Evolutionary conservation across 208 protist genomes (phyloP), one percentile per base, ranked within the genome.

Genomic region (Trypanosoma rangeli): DNA sequence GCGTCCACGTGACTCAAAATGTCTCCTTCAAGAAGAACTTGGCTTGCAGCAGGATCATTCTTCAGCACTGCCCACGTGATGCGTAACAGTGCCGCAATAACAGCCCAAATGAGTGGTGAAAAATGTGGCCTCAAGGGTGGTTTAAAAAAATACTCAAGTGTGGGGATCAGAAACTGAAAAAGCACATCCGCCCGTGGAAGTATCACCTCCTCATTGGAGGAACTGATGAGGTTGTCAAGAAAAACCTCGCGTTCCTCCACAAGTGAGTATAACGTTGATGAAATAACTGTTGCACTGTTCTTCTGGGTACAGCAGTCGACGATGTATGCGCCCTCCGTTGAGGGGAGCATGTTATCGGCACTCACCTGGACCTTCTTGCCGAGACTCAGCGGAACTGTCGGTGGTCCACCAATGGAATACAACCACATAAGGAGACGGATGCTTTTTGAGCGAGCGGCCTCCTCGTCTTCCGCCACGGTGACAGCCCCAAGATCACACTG

Each of bases 1-100:
- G 68, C 71, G 12, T 82, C 70, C 18, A 94, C 66, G 4, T 42
- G 35, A 22, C 49, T 60, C 59, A 94, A 24, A 35, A 78, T 64
- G 7, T 78, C 74, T 48, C 42, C n/a, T 55, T 80, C 68, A 4
- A 90, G 70, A n/a, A 94, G 84, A 29, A 72, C 56, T 33, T 70
- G 70, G 42, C 77, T 88, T 26, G 79, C 48, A 39, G 61, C 24
- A 13, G 85, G 82, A 55, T 84, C 49, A n/a, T 80, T 61, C 0
- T 71, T 77, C 69, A 86, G 48, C 22, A 90, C 63, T 7, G 58
- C 69, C 5, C 64, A 31, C 10, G 78, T 78, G 24, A 90, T 77
- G 33, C 82, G 73, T 16, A 89, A 56, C 18, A 90, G 52, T 26
- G 31, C 73, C 26, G 73, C 72, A 31, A 87, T 26, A n/a, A 67